phyloP scores from a whole-genome alignment of 495 filamentous ascomycete genomes.

The Aspergillus steynii region DNA sequence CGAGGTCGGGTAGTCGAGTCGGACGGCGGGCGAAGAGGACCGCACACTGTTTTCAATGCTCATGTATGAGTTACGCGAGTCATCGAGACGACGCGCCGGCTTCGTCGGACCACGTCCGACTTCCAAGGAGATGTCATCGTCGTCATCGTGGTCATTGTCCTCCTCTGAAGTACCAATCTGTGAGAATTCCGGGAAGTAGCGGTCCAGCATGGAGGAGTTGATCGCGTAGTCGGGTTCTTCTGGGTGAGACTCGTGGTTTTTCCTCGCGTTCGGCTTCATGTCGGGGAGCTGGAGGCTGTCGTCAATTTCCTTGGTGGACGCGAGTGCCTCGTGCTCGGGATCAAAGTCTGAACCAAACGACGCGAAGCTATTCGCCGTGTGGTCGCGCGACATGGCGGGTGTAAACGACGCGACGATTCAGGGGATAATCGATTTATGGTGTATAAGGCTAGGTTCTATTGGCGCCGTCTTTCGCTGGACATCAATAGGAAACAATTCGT shows the following conservation, averaged over 20 bases:
- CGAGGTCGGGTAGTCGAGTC: slow-evolving; percentile 44
- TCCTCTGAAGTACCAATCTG: slow-evolving; percentile 44
- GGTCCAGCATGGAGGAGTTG: slow-evolving; percentile 64
- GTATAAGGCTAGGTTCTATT: not conserved
- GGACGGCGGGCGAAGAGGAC: slow-evolving; percentile 48
- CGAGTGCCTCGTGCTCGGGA: slow-evolving; percentile 52
- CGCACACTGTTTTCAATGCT: slow-evolving; percentile 50
- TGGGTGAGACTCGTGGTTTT: slow-evolving; percentile 20
- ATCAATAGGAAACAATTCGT: not conserved
- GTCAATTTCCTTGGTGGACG: slow-evolving; percentile 50
- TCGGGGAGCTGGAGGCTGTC: slow-evolving; percentile 40
- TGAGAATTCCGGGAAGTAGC: slow-evolving; percentile 63
- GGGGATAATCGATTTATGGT: not conserved
- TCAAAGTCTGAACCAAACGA: slow-evolving; percentile 51
- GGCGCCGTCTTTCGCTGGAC: not conserved
- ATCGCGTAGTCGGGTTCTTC: slow-evolving; percentile 51
- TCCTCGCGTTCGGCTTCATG: slow-evolving; percentile 32
- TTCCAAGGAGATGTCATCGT: slow-evolving; percentile 45
- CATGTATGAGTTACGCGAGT: slow-evolving; percentile 46
- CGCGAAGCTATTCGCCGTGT: slow-evolving; percentile 29
- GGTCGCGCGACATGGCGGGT: slow-evolving; percentile 37
- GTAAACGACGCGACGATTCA: slow-evolving; percentile 11
- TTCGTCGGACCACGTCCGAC: slow-evolving; percentile 44
- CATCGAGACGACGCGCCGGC: slow-evolving; percentile 35
- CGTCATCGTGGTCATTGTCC: slow-evolving; percentile 33